Conservation (phyloP, 495 filamentous ascomycete species). For the Monascus purpureus region DNA sequence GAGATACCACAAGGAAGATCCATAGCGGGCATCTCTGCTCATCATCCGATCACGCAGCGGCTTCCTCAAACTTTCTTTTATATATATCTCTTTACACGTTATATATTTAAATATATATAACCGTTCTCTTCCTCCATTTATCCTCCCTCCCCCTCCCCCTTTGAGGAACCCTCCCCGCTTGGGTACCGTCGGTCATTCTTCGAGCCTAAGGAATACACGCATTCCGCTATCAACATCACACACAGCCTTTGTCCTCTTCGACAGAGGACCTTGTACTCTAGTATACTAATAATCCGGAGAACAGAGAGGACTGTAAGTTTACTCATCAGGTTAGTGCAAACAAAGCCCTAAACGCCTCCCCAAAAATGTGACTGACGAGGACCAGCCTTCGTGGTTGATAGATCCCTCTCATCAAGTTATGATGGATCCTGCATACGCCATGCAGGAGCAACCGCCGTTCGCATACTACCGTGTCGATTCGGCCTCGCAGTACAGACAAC, state of each 20-base stretch:
- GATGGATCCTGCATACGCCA: constrained; percentile 46
- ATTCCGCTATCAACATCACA: too few relatives aligned
- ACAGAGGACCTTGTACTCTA: not conserved
- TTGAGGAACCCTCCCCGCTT: not conserved
- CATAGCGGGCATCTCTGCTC: not conserved
- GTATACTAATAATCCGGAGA: constrained; percentile 1
- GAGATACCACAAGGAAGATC: not conserved
- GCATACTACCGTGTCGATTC: constrained; percentile 83
- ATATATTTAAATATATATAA: not conserved
- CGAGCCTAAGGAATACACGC: too few relatives aligned
- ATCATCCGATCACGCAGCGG: not conserved
- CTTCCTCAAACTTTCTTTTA: not conserved
- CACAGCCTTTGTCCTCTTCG: not conserved
- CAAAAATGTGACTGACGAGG: too few relatives aligned
- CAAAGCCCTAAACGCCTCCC: too few relatives aligned
- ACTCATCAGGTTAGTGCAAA: too few relatives aligned
- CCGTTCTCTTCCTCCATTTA: not conserved
- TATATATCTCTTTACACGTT: too few relatives aligned
- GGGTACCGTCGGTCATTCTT: not conserved
- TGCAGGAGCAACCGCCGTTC: constrained; percentile 69
- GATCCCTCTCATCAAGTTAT: constrained; percentile 7
- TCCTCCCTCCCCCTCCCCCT: not conserved
- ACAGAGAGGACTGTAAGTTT: too few relatives aligned
- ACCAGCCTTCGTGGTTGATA: too few relatives aligned
- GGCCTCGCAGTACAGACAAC: constrained; percentile 59